Evolutionary conservation across 805 yeast species (phyloP).

Genomic region (Grigorovia transvaalensis): DNA sequence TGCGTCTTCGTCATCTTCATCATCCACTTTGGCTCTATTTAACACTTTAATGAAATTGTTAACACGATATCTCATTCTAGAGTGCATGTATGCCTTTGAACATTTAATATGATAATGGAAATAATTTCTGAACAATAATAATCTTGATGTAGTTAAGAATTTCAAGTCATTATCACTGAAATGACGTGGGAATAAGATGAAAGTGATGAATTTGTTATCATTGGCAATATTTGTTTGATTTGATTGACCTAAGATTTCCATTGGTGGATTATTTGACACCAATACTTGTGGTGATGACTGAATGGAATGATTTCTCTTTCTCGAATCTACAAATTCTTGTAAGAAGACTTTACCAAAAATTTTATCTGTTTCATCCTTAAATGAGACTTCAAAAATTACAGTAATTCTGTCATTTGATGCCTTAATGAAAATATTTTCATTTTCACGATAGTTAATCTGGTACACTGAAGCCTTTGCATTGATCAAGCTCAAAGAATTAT

Average conservation of each 20-base stretch:
- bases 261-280: constrained; percentile 89
- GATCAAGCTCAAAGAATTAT: constrained; percentile 10
- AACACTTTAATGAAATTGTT: constrained; percentile 88
- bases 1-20: constrained; percentile 47
- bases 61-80: constrained; percentile 95
- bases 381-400: constrained; percentile 86
- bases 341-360: constrained; percentile 79
- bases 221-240: constrained; percentile 17
- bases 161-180: constrained; percentile 50
- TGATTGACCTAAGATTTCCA: constrained; percentile 47
- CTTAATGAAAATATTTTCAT: constrained; percentile 80
- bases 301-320: constrained; percentile 84
- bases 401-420: constrained; percentile 96
- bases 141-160: constrained; percentile 56
- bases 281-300: constrained; percentile 98
- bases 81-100: constrained; percentile 95
- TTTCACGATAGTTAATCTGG: constrained; percentile 75
- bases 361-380: constrained; percentile 94
- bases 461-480: constrained; percentile 20
- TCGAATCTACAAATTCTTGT: constrained; percentile 92
- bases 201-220: constrained; percentile 40
- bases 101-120: constrained; percentile 98
- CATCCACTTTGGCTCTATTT: constrained; percentile 94
- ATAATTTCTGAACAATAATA: constrained; percentile 86
- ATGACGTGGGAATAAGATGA: constrained; percentile 78